A percentile compares a stretch with the other conserved stretches of the same genome.
phyloP scores from a whole-genome alignment of 176 grass and related monocot genomes.

The Phragmites australis region DNA sequence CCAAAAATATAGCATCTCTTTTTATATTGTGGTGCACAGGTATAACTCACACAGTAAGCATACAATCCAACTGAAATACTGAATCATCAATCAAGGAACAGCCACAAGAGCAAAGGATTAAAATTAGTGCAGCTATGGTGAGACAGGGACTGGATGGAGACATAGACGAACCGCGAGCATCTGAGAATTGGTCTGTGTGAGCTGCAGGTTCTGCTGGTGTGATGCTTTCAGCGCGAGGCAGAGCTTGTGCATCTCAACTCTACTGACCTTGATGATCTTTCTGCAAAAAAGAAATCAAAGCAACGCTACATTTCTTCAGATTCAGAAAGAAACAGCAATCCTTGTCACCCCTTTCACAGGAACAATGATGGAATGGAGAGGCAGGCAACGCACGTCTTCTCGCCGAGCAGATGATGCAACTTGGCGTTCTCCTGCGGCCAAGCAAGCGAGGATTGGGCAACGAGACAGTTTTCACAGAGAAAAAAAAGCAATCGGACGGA shows the following conservation, averaged over 20 bases:
- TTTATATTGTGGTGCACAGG: neutral
- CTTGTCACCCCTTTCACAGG: neutral
- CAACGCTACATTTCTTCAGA: neutral
- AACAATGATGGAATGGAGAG: neutral
- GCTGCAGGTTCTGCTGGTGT: slow-evolving; percentile 52
- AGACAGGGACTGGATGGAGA: slow-evolving; percentile 15
- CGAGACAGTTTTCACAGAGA: neutral
- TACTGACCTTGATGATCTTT: slow-evolving; percentile 43
- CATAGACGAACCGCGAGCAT: slow-evolving; percentile 47
- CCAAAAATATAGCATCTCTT: neutral
- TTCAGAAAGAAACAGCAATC: neutral
- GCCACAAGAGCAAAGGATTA: neutral
- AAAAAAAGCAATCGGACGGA: neutral
- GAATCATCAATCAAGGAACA: neutral
- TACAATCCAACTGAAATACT: neutral
- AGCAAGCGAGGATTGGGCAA: neutral
- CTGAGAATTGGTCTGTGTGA: slow-evolving; percentile 52
- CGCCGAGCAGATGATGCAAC: slow-evolving; percentile 33
- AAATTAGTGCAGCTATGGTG: neutral
- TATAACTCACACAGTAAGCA: neutral
- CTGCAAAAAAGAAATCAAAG: slow-evolving; percentile 33
- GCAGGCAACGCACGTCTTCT: slow-evolving; percentile 45
- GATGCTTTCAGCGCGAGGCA: slow-evolving; percentile 21
- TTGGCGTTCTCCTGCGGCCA: slow-evolving; percentile 44
- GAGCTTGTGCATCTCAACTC: slow-evolving; percentile 52